Percentiles rank a stretch among this genome's conserved stretches.
Conservation (phyloP, 2,329 filamentous ascomycete genomes). For the Thermoascus crustaceus region DNA sequence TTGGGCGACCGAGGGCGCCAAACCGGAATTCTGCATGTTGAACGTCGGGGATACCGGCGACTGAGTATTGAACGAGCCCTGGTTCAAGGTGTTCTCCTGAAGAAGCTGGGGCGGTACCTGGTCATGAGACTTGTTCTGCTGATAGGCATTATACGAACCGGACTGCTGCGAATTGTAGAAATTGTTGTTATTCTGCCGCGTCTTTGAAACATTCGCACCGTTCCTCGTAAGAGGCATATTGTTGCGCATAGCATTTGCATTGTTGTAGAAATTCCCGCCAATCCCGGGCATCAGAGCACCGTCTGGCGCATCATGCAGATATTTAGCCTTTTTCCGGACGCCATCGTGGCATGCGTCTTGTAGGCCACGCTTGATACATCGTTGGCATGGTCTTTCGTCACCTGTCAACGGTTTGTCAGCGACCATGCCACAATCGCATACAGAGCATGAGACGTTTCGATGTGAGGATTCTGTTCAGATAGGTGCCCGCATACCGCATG, state of each 20-base stretch:
- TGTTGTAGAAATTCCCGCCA: conserved; percentile 55
- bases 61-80: conserved; percentile 55
- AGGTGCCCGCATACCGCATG: conserved; percentile 70
- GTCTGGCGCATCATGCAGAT: conserved; percentile 89
- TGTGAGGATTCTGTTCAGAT: neutral
- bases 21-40: conserved; percentile 28
- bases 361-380: conserved; percentile 88
- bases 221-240: conserved; percentile 26
- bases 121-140: conserved; percentile 28
- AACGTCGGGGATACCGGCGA: conserved; percentile 70
- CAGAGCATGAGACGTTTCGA: conserved; percentile 5
- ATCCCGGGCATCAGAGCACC: conserved; percentile 84
- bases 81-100: conserved; percentile 38
- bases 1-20: conserved; percentile 38
- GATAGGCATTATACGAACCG: conserved; percentile 31
- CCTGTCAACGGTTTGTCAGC: conserved; percentile 48
- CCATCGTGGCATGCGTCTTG: conserved; percentile 91
- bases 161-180: conserved; percentile 36
- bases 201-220: conserved; percentile 20
- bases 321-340: conserved; percentile 97
- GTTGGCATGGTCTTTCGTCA: conserved; percentile 86
- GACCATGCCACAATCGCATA: conserved; percentile 8
- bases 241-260: conserved; percentile 33
- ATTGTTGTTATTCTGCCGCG: conserved; percentile 31
- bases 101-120: conserved; percentile 36